Evolutionary conservation across 2,329 filamentous ascomycete genomes (phyloP), one percentile per base, ranked within the genome.

Genomic region (Claviceps africana): DNA sequence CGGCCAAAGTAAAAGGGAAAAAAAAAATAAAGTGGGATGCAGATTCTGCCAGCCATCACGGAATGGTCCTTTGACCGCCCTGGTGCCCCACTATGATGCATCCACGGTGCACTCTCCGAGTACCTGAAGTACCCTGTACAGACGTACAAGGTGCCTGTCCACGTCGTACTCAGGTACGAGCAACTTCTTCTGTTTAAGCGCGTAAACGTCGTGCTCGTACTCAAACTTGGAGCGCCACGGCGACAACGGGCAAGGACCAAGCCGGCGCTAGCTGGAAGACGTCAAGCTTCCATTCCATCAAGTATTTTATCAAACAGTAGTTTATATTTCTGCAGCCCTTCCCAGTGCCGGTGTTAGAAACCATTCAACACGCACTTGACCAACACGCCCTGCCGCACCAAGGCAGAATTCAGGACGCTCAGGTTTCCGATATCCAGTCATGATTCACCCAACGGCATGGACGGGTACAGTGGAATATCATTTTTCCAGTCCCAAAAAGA

Each of bases 11-110:
- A 37, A 37, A 37, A 33, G 31, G 10, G 31, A 33, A 33, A 52
- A 61, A 61, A 68, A 68, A 68, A 69, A 66, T 62, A 60, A 64
- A 62, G 67, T 66, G 67, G 66, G 64, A 64, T 65, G 60, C 53
- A 55, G 51, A 67, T 68, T 68, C 65, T 68, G 66, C 66, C 66
- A 57, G 55, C 43, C 51, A 47, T 53, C 56, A 11, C 13, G 17
- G 21, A 25, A n/a, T n/a, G 57, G 57, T 13, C 25, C 31, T 46
- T 53, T 61, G 58, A 67, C 65, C 65, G 64, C 65, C 57, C 60
- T 37, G 22, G 30, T 33, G 42, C 42, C 49, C 48, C 48, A 43
- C 48, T 13, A 49, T 37, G 25, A 17, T 35, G 31, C 45, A 46
- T 46, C 28, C n/a, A 35, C 30, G 15, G 9, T 11, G 9, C 13